Percentiles rank a stretch among this genome's conserved stretches.
These are phyloP conservation scores for Debaryomyces sp. DNA, from an alignment of 1,139 yeast genomes.

Conservation along the genomic window DNA sequence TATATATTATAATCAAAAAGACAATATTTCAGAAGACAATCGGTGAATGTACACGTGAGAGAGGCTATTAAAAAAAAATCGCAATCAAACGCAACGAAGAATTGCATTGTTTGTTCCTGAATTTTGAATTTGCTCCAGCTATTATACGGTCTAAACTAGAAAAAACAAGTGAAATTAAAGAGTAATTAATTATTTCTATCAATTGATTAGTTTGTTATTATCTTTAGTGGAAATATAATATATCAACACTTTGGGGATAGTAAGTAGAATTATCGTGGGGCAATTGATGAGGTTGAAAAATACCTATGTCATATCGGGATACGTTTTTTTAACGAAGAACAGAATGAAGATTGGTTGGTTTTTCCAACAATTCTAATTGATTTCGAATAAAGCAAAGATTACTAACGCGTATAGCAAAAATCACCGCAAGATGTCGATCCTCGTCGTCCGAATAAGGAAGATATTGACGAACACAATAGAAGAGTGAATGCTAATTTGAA, in stretches of 20 bases:
- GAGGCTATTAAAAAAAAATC: slow-evolving; percentile 5
- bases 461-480: slow-evolving; percentile 35
- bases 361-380: background rate
- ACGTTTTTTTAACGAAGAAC: background rate
- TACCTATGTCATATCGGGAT: background rate
- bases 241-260: slow-evolving; percentile 7
- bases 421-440: slow-evolving; percentile 10
- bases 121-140: slow-evolving; percentile 2
- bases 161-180: slow-evolving; percentile 2
- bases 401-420: slow-evolving; percentile 9
- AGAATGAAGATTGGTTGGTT: background rate
- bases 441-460: slow-evolving; percentile 25
- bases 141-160: background rate
- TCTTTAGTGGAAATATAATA: slow-evolving; percentile 5
- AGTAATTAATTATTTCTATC: background rate
- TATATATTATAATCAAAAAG: background rate
- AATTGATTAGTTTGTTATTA: slow-evolving; percentile 3
- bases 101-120: slow-evolving; percentile 6
- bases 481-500: slow-evolving; percentile 17
- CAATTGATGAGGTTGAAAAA: background rate
- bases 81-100: slow-evolving; percentile 4
- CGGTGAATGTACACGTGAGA: background rate
- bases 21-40: background rate
- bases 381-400: background rate
- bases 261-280: background rate